phyloP scores from a whole-genome alignment of 164 flowering plant species.

The Magnolia kwangsiensis region DNA sequence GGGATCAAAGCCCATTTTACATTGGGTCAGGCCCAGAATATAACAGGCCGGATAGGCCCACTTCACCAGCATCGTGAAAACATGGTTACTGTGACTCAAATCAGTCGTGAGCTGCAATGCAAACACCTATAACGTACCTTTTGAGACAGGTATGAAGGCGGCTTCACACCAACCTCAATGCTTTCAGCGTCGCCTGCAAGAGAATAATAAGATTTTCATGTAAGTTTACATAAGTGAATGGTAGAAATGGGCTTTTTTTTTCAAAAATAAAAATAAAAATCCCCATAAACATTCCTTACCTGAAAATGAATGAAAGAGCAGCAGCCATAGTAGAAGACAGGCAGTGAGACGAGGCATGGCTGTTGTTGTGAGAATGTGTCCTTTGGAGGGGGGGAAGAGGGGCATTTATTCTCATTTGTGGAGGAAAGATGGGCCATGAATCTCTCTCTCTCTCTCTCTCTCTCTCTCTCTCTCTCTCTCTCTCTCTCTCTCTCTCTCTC shows the following conservation, averaged over 20 bases:
- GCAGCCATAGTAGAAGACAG: conserved; percentile 14
- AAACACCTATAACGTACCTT: conserved; percentile 22
- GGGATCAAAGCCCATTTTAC: too few relatives aligned
- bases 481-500: conserved; percentile 15
- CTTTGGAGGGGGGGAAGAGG: conserved; percentile 11
- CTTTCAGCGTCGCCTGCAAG: conserved; percentile 27
- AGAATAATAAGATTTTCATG: not conserved
- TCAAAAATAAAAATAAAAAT: too few relatives aligned
- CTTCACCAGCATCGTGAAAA: too few relatives aligned
- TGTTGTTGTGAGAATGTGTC: conserved; percentile 3
- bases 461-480: conserved; percentile 9
- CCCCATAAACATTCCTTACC: conserved; percentile 19
- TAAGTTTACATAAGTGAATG: not conserved
- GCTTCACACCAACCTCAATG: conserved; percentile 8
- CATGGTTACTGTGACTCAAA: not conserved
- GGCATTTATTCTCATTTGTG: conserved; percentile 15
- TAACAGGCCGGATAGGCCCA: too few relatives aligned
- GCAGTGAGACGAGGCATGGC: conserved; percentile 30
- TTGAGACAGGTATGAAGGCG: conserved; percentile 1
- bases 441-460: conserved; percentile 13
- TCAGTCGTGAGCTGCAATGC: not conserved
- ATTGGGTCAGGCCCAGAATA: too few relatives aligned
- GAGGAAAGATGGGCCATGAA: conserved; percentile 16
- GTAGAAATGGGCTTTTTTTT: not conserved
- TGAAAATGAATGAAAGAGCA: conserved; percentile 21